Percentiles rank a stretch among this genome's conserved stretches.
phyloP scores from a whole-genome alignment of 192 early-diverging fungal species.

The Coemansia sp. region DNA sequence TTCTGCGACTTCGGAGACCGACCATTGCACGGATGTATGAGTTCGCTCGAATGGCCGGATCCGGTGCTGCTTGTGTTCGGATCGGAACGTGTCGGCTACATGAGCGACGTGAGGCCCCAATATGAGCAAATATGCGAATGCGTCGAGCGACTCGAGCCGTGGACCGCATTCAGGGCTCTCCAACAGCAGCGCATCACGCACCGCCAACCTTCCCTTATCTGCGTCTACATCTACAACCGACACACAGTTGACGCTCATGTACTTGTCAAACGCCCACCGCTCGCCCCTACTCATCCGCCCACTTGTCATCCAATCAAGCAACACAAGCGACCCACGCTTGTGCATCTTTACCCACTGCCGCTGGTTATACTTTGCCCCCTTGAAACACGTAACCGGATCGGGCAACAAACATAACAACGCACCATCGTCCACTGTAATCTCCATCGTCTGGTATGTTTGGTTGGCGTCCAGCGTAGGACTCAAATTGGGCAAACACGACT shows the following conservation, averaged over 20 bases:
- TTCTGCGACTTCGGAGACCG: conserved; percentile 40
- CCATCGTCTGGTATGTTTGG: conserved; percentile 56
- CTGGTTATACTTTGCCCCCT: conserved; percentile 62
- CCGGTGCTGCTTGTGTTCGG: conserved; percentile 23
- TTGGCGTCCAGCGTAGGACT: background rate
- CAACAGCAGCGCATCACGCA: conserved; percentile 44
- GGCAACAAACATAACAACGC: conserved; percentile 65
- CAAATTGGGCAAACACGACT: background rate
- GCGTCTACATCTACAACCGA: background rate
- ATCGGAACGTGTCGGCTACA: conserved; percentile 17
- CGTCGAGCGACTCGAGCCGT: conserved; percentile 16
- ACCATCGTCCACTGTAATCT: conserved; percentile 35
- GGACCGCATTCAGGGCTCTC: background rate
- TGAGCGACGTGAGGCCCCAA: conserved; percentile 22
- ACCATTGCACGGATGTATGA: conserved; percentile 23
- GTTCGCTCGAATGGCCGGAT: conserved; percentile 25
- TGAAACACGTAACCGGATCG: conserved; percentile 78
- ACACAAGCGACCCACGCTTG: conserved; percentile 56
- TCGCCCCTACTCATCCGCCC: conserved; percentile 75
- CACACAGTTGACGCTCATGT: conserved; percentile 52
- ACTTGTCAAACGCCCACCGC: conserved; percentile 66
- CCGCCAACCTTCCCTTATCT: conserved; percentile 3
- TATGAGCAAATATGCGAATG: conserved; percentile 37
- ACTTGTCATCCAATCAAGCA: conserved; percentile 85
- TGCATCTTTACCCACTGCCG: conserved; percentile 54